Conservation (phyloP, 2,329 filamentous ascomycete species). For the Tolypocladium endophyticum region DNA sequence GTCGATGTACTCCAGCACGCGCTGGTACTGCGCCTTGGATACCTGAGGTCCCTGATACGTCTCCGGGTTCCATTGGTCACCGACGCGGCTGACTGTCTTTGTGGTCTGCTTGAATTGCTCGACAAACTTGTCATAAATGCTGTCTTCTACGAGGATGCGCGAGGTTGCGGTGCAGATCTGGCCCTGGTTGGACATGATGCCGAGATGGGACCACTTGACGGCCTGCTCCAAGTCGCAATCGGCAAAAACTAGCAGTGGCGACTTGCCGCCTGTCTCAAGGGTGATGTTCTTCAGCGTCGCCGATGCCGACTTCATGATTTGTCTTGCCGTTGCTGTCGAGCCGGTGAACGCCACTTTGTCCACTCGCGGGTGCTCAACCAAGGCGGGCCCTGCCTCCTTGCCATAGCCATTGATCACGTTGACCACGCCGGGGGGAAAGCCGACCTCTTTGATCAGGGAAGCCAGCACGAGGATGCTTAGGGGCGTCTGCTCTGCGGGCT, state of each 20-base stretch:
- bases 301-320: slow-evolving; percentile 69
- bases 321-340: slow-evolving; percentile 58
- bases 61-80: slow-evolving; percentile 57
- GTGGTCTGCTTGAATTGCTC: slow-evolving; percentile 49
- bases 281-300: slow-evolving; percentile 56
- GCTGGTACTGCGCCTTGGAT: slow-evolving; percentile 59
- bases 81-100: slow-evolving; percentile 50
- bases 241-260: slow-evolving; percentile 51
- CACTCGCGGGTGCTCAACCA: slow-evolving; percentile 56
- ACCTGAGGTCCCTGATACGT: slow-evolving; percentile 70
- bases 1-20: slow-evolving; percentile 60
- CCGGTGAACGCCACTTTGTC: slow-evolving; percentile 76
- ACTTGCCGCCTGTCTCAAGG: slow-evolving; percentile 58
- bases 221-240: slow-evolving; percentile 58
- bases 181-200: slow-evolving; percentile 52
- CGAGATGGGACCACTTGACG: slow-evolving; percentile 45
- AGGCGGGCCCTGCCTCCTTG: slow-evolving; percentile 54
- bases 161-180: slow-evolving; percentile 58
- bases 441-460: slow-evolving; percentile 58
- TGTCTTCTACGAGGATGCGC: slow-evolving; percentile 53
- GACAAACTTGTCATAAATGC: slow-evolving; percentile 53
- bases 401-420: slow-evolving; percentile 68
- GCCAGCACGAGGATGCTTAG: slow-evolving; percentile 56
- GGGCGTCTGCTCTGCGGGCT: slow-evolving; percentile 58
- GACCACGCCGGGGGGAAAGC: slow-evolving; percentile 68